Base-by-base conservation (phyloP, 192 early-diverging fungal genomes). In the Umbelopsis sp. region DNA sequence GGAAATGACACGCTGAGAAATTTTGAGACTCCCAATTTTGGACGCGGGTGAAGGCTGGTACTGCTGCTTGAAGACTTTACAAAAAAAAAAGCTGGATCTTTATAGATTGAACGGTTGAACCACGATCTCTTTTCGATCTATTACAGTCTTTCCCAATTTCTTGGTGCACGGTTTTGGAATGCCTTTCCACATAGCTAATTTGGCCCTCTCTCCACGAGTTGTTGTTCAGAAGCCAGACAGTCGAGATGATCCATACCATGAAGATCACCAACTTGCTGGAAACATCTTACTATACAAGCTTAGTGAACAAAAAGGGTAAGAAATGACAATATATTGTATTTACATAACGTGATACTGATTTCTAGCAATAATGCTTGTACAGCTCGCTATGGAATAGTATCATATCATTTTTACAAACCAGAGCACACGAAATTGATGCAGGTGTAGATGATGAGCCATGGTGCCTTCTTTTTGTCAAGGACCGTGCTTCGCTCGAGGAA, bases 161-260 rank as follows among this genome's bases (percentile, higher is more conserved):
- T 41, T 11, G 12, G 8, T 41, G 38, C 7, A 41, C 38, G 5
- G 0, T 41, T 6, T 41, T 41, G 38, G 38, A 11, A 62, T 62
- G 56, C 26, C 56, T 34, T 62, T 62, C 17, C 56, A 62, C 31
- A 62, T 62, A n/a, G 56, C 56, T 0, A 26, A 62, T 32, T 3
- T 62, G 29, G 56, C 31, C 1, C 56, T 62, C 17, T 26, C 56
- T 11, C 56, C 56, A 20, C 56, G 56, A 29, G 31, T 31, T 34
- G 56, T 32, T 32, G 29, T 34, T 62, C 56, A 62, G 25, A n/a
- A 62, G 16, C 29, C 31, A 1, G 17, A 34, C 4, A 62, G 56
- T 16, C 56, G 34, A 62, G 56, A 62, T 2, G 56, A 62, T 62
- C 56, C 56, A 32, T 62, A 62, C 20, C 56, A 62, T 32, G 56